Evolutionary conservation across 306 rosid genomes (phyloP).

Genomic region (Dalbergia oliveri): DNA sequence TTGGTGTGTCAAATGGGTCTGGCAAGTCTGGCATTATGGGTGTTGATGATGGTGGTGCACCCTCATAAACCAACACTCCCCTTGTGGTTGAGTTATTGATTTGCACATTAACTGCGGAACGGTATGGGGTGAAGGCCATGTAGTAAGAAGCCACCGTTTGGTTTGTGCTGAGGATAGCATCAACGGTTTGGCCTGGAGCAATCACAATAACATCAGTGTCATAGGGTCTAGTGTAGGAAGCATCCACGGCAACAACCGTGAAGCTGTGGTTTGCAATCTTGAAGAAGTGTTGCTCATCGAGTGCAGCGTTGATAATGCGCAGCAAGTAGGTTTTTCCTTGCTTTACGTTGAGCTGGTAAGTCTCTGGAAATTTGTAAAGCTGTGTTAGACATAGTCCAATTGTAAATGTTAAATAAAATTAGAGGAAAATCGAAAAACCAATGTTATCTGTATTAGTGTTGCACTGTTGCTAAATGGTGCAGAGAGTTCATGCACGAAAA

Average conservation of each 20-base stretch:
- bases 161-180: slow-evolving; percentile 59
- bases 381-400: no score
- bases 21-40: slow-evolving; percentile 66
- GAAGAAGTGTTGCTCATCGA: slow-evolving; percentile 72
- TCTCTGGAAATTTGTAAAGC: slow-evolving; percentile 1
- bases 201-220: slow-evolving; percentile 54
- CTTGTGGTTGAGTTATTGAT: slow-evolving; percentile 47
- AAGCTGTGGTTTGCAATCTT: slow-evolving; percentile 69
- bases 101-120: fast-evolving
- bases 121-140: slow-evolving; percentile 57
- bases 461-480: no score
- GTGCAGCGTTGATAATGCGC: slow-evolving; percentile 67
- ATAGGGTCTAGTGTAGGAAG: slow-evolving; percentile 60
- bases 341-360: slow-evolving; percentile 50
- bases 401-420: no score
- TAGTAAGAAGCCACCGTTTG: slow-evolving; percentile 60
- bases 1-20: slow-evolving; percentile 46
- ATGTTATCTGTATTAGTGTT: no score
- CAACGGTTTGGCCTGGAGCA: slow-evolving; percentile 72
- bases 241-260: slow-evolving; percentile 72
- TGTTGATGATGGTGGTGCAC: neutral
- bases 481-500: no score
- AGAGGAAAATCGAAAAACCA: no score
- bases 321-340: slow-evolving; percentile 64
- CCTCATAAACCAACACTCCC: slow-evolving; percentile 56